Evolutionary conservation across 192 early-diverging fungal genomes (phyloP).

Genomic region (Coemansia sp.): DNA sequence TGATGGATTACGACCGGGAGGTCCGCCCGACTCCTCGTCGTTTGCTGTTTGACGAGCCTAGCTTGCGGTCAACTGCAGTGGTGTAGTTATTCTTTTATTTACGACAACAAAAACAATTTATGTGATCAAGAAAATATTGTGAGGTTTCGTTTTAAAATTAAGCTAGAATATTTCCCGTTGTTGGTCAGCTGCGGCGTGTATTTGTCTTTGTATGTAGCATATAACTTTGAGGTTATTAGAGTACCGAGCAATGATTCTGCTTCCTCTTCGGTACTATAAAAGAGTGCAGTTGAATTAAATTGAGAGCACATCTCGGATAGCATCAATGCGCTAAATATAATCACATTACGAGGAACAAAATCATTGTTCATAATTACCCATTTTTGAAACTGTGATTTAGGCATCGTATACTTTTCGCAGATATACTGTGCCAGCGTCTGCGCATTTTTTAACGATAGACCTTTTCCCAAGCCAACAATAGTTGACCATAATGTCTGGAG

Average conservation of each 20-base stretch:
- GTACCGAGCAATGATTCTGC: background rate
- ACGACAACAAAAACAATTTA: background rate
- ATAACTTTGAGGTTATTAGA: background rate
- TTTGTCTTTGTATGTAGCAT: background rate
- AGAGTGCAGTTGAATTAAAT: background rate
- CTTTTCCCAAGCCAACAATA: background rate
- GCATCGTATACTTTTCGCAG: background rate
- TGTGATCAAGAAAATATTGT: background rate
- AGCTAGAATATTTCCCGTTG: background rate
- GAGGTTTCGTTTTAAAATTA: background rate
- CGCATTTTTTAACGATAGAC: background rate
- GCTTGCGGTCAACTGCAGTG: conserved; percentile 6
- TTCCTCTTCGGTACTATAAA: background rate
- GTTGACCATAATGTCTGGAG: background rate
- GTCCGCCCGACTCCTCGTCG: conserved; percentile 57
- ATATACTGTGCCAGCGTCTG: background rate
- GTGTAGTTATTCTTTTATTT: background rate
- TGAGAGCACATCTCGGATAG: background rate
- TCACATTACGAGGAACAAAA: background rate
- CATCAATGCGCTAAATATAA: conserved; percentile 2
- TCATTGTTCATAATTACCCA: conserved; percentile 6
- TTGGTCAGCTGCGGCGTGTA: background rate
- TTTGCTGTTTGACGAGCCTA: conserved; percentile 65
- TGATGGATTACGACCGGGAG: conserved; percentile 68
- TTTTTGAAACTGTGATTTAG: conserved; percentile 6